Conservation (phyloP, 108 stramenopile genomes). For the Discostella pseudostelligera region DNA sequence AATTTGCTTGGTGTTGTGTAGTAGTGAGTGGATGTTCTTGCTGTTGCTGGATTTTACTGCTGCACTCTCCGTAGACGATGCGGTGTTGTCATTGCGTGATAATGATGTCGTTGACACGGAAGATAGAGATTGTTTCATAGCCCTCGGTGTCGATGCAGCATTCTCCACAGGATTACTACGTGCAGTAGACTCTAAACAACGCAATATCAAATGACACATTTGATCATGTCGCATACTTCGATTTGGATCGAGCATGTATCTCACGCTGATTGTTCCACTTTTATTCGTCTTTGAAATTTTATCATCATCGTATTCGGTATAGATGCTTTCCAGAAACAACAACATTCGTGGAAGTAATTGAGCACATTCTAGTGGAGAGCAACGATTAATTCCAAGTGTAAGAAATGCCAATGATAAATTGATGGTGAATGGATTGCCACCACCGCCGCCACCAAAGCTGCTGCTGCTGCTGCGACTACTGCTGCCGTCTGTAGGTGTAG, state of each 20-base stretch:
- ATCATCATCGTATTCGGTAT: too few species aligned
- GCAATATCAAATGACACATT: slow-evolving; percentile 65
- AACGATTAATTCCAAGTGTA: slow-evolving; percentile 68
- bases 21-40: neutral
- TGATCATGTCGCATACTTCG: slow-evolving; percentile 58
- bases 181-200: slow-evolving; percentile 50
- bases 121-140: too few species aligned
- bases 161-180: neutral
- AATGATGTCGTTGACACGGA: too few species aligned
- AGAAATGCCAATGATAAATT: slow-evolving; percentile 75
- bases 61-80: neutral
- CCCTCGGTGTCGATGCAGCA: neutral
- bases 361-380: slow-evolving; percentile 25
- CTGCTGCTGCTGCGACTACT: neutral
- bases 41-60: too few species aligned
- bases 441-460: neutral
- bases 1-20: slow-evolving; percentile 10
- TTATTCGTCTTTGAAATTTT: neutral
- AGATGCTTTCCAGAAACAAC: slow-evolving; percentile 36
- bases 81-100: too few species aligned
- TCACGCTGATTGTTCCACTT: slow-evolving; percentile 2
- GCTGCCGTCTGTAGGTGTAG: neutral
- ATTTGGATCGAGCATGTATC: slow-evolving; percentile 22
- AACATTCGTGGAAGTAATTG: slow-evolving; percentile 60
- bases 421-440: slow-evolving; percentile 65